These are phyloP conservation scores for Aspergillus haitiensis DNA, from an alignment of 495 filamentous ascomycete species.

Conservation along the genomic window DNA sequence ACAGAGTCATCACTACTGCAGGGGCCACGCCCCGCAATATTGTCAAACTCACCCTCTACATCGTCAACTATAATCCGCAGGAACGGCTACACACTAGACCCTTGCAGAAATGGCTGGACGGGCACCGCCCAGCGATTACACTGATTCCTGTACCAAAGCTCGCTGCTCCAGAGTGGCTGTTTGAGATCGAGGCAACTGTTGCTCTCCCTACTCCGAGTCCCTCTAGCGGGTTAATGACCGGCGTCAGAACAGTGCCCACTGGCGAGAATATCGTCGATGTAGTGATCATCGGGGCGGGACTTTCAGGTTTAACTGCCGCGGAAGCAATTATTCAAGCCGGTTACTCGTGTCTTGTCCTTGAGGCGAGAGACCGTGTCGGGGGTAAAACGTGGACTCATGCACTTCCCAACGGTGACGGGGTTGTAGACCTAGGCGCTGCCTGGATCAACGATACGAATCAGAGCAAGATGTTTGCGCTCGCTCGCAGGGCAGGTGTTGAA, in stretches of 20 bases:
- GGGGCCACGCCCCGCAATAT: neutral
- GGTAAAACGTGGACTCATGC: constrained; percentile 45
- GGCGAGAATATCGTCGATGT: constrained; percentile 31
- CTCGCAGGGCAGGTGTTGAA: constrained; percentile 38
- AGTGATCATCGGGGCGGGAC: constrained; percentile 53
- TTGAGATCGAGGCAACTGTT: constrained; percentile 41
- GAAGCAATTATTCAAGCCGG: constrained; percentile 40
- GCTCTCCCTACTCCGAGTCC: constrained; percentile 18
- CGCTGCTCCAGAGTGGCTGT: constrained; percentile 30
- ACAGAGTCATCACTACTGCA: neutral
- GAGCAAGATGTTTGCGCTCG: constrained; percentile 35
- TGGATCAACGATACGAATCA: constrained; percentile 58
- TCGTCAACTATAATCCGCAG: constrained; percentile 29
- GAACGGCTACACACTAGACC: constrained; percentile 26
- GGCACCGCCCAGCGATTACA: constrained; percentile 34
- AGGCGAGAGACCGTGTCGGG: constrained; percentile 52
- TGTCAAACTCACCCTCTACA: neutral
- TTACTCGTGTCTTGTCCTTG: constrained; percentile 44
- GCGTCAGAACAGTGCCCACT: neutral
- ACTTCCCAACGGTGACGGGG: constrained; percentile 21
- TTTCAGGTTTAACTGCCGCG: constrained; percentile 51
- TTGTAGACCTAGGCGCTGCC: constrained; percentile 46
- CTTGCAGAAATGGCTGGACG: constrained; percentile 29
- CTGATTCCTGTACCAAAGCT: constrained; percentile 35
- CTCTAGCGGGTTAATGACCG: neutral